Conservation (phyloP, 345 rosid genomes). For the Sonneratia caseolaris region DNA sequence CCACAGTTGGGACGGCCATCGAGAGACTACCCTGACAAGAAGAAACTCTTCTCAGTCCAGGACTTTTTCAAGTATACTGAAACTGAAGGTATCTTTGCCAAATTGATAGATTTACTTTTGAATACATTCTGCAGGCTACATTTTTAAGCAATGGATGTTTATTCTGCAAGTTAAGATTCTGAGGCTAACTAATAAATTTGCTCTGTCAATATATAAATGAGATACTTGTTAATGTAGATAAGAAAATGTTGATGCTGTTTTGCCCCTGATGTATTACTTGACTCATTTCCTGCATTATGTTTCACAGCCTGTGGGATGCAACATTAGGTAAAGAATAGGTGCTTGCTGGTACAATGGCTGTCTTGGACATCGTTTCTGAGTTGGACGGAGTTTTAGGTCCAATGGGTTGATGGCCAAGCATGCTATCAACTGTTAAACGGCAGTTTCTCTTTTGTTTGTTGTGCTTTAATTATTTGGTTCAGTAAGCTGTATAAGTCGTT, state of each 20-base stretch:
- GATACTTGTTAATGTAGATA: not conserved
- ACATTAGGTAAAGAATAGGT: not conserved
- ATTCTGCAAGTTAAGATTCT: not conserved
- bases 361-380: not conserved
- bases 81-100: slow-evolving; percentile 63
- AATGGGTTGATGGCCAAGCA: not conserved
- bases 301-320: not conserved
- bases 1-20: slow-evolving; percentile 71
- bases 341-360: not conserved
- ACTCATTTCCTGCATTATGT: not conserved
- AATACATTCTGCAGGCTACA: not conserved
- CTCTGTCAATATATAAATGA: not conserved
- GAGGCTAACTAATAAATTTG: not conserved
- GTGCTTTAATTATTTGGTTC: not conserved
- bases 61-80: slow-evolving; percentile 98
- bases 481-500: not conserved
- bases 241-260: not conserved
- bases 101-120: not conserved
- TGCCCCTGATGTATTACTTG: not conserved
- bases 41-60: slow-evolving; percentile 84
- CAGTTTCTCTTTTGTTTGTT: not conserved
- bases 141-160: not conserved
- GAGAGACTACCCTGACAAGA: slow-evolving; percentile 90
- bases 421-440: not conserved
- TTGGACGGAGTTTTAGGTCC: not conserved